A percentile compares a stretch with the other conserved stretches of the same genome.
These are phyloP conservation scores for Elongisporangium prolatum DNA, from an alignment of 352 stramenopile genomes.

Conservation along the genomic window DNA sequence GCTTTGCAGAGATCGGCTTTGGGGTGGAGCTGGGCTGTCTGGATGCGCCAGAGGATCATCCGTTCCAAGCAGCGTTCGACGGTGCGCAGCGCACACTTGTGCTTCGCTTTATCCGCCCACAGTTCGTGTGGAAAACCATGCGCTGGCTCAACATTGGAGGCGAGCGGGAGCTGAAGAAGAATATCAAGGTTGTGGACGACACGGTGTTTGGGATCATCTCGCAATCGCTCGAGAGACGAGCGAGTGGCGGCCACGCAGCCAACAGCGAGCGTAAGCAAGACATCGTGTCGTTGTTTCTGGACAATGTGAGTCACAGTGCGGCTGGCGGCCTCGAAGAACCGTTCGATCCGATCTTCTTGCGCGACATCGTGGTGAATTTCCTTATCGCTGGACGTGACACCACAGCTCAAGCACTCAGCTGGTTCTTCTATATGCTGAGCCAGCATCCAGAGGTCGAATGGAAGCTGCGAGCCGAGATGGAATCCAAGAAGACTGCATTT, in stretches of 20 bases:
- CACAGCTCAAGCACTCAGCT: constrained; percentile 50
- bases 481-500: constrained; percentile 7
- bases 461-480: constrained; percentile 22
- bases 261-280: constrained; percentile 4
- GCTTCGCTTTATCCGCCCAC: constrained; percentile 31
- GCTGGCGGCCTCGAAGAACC: not conserved
- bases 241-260: not conserved
- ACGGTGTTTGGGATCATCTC: constrained; percentile 34
- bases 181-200: constrained; percentile 32
- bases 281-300: constrained; percentile 26
- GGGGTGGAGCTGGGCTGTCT: constrained; percentile 1
- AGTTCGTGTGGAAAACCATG: constrained; percentile 41
- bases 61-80: constrained; percentile 57
- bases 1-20: constrained; percentile 1
- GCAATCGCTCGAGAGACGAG: constrained; percentile 20
- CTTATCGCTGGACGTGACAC: constrained; percentile 70
- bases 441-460: constrained; percentile 27
- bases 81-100: constrained; percentile 20
- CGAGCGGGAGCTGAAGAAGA: constrained; percentile 22
- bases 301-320: constrained; percentile 15
- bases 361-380: constrained; percentile 66
- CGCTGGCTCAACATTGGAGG: constrained; percentile 24
- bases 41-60: constrained; percentile 21
- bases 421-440: constrained; percentile 41
- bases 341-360: constrained; percentile 28